phyloP scores from a whole-genome alignment of 495 filamentous ascomycete genomes.

The Cercophora scortea region DNA sequence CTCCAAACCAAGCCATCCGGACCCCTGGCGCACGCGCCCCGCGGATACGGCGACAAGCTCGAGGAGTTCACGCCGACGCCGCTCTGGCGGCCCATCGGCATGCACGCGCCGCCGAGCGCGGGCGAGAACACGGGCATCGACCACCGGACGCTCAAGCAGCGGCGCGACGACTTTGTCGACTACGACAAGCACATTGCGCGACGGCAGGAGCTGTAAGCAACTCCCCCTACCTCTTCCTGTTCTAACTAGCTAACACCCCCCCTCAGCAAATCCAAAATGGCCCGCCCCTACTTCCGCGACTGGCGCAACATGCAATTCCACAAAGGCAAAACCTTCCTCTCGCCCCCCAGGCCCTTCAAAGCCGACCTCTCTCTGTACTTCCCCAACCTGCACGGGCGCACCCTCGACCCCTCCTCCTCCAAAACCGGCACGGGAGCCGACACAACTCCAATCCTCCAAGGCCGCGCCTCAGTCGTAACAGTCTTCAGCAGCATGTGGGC shows the following conservation, averaged over 20 bases:
- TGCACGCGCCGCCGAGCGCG: slow-evolving; percentile 57
- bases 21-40: slow-evolving; percentile 42
- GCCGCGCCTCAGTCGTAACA: slow-evolving; percentile 67
- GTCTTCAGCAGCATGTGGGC: slow-evolving; percentile 81
- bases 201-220: slow-evolving; percentile 60
- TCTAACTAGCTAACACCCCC: background rate
- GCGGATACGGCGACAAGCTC: slow-evolving; percentile 47
- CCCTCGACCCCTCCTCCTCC: slow-evolving; percentile 42
- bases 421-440: slow-evolving; percentile 43
- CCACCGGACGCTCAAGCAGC: slow-evolving; percentile 53
- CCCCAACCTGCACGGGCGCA: slow-evolving; percentile 79
- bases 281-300: slow-evolving; percentile 88
- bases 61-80: slow-evolving; percentile 57
- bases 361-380: slow-evolving; percentile 75
- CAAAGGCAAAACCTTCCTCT: slow-evolving; percentile 82
- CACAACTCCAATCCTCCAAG: slow-evolving; percentile 64
- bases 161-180: slow-evolving; percentile 72
- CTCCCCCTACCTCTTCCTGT: background rate
- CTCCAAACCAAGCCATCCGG: slow-evolving; percentile 6
- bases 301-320: slow-evolving; percentile 73
- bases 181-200: slow-evolving; percentile 73
- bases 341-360: slow-evolving; percentile 69
- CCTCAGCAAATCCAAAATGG: slow-evolving; percentile 47
- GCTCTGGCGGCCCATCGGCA: slow-evolving; percentile 74
- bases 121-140: slow-evolving; percentile 81